Evolutionary conservation across 2,329 filamentous ascomycete species (phyloP).

Genomic region (Anthostomella pinea): DNA sequence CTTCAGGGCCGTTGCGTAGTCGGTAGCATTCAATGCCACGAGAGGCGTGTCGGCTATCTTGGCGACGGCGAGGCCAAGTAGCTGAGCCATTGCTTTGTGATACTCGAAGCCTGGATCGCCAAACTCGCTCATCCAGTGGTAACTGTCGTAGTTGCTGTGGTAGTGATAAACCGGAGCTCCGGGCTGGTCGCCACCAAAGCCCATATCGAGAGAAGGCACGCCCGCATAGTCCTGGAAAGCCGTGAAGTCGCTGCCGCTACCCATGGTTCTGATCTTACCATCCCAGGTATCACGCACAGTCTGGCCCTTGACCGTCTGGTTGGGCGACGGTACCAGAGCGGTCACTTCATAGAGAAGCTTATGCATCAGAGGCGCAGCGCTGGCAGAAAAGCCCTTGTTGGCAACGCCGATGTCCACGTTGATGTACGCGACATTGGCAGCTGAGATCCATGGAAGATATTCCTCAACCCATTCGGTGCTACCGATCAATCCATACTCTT

Average conservation of each 20-base stretch:
- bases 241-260: conserved; percentile 71
- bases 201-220: conserved; percentile 62
- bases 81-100: conserved; percentile 63
- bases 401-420: conserved; percentile 77
- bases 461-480: conserved; percentile 94
- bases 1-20: conserved; percentile 59
- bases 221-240: conserved; percentile 73
- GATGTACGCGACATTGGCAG: conserved; percentile 74
- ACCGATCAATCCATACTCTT: conserved; percentile 83
- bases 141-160: conserved; percentile 89
- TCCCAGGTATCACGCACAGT: conserved; percentile 68
- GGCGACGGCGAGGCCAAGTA: conserved; percentile 61
- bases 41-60: conserved; percentile 61
- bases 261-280: conserved; percentile 62
- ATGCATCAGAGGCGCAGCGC: conserved; percentile 74
- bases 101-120: conserved; percentile 69
- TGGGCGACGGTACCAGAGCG: conserved; percentile 63
- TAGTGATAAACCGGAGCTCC: conserved; percentile 70
- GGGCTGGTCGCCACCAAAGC: conserved; percentile 45
- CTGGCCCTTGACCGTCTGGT: conserved; percentile 68
- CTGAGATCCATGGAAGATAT: conserved; percentile 74
- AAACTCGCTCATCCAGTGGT: conserved; percentile 81
- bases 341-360: conserved; percentile 68
- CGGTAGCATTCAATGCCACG: conserved; percentile 60
- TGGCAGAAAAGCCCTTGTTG: conserved; percentile 61